These are phyloP conservation scores for Ophiocordyceps camponoti-leonardi DNA, from an alignment of 2,329 filamentous ascomycete species.

Conservation along the genomic window DNA sequence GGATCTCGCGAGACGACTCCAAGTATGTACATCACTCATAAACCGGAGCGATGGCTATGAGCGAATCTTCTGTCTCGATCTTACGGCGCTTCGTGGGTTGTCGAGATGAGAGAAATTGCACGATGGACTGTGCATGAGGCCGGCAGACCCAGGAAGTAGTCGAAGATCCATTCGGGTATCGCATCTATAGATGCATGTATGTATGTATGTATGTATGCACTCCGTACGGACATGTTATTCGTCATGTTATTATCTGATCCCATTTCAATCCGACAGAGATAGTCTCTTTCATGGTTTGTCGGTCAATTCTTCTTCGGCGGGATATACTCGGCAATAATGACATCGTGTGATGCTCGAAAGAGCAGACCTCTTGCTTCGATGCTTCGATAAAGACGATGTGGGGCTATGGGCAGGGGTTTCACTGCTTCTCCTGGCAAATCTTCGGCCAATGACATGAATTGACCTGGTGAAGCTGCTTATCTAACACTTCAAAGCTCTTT, in stretches of 20 bases:
- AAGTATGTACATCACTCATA: conserved; percentile 49
- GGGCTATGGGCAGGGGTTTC: too few species aligned
- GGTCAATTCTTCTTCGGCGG: background rate
- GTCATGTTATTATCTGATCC: too few species aligned
- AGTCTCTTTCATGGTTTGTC: background rate
- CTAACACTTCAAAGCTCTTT: conserved; percentile 7
- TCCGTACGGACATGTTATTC: too few species aligned
- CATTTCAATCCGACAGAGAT: background rate
- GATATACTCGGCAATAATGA: background rate
- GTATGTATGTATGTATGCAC: too few species aligned
- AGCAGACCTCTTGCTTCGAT: background rate
- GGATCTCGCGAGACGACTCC: conserved; percentile 37
- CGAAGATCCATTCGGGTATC: conserved; percentile 8
- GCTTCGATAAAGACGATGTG: background rate
- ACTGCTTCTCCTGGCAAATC: too few species aligned
- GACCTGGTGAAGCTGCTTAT: conserved; percentile 13
- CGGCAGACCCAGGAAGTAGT: conserved; percentile 8
- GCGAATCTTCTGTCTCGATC: conserved; percentile 4
- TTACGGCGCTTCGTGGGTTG: conserved; percentile 15
- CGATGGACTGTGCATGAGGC: conserved; percentile 3
- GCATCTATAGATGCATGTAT: too few species aligned
- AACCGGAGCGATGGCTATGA: conserved; percentile 23
- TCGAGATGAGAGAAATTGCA: conserved; percentile 4
- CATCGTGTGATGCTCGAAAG: background rate
- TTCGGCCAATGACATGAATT: background rate